Percentiles rank a stretch among this genome's conserved stretches.
Evolutionary conservation across 257 asterid genomes (phyloP).

Genomic region (Leptodermis oblonga): DNA sequence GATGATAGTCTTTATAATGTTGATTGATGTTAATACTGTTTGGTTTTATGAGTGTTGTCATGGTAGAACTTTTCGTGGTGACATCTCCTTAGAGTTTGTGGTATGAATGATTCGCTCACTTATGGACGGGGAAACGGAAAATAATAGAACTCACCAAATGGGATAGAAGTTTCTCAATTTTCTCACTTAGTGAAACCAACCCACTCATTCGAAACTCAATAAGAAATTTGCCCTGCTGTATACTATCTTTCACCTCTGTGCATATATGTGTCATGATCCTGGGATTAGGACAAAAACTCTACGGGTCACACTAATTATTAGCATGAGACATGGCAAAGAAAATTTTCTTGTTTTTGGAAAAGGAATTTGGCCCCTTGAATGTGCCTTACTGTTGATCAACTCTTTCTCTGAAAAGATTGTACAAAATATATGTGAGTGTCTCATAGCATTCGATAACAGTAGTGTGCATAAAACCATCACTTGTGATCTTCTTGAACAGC

Average conservation of each 20-base stretch:
- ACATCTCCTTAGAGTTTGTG: no score
- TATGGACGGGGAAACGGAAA: no score
- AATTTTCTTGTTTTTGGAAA: background rate
- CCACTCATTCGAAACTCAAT: conserved; percentile 68
- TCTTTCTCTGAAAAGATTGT: conserved; percentile 52
- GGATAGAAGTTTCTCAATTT: conserved; percentile 64
- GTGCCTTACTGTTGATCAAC: conserved; percentile 65
- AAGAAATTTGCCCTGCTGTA: conserved; percentile 43
- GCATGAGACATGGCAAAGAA: conserved; percentile 14
- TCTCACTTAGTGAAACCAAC: conserved; percentile 65
- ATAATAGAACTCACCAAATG: conserved; percentile 50
- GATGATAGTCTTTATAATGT: no score
- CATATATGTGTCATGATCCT: conserved; percentile 66
- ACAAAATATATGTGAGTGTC: conserved; percentile 64
- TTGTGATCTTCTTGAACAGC: conserved; percentile 75
- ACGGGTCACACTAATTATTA: conserved; percentile 13
- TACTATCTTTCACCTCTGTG: conserved; percentile 64
- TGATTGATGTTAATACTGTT: no score
- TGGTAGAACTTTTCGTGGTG: no score
- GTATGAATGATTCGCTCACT: no score
- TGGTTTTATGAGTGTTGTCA: no score
- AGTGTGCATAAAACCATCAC: conserved; percentile 76
- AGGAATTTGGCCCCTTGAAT: background rate
- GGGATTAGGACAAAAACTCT: conserved; percentile 24
- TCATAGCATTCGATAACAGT: conserved; percentile 91